Base-by-base conservation (phyloP, 108 stramenopile species). In the Fistulifera solaris region DNA sequence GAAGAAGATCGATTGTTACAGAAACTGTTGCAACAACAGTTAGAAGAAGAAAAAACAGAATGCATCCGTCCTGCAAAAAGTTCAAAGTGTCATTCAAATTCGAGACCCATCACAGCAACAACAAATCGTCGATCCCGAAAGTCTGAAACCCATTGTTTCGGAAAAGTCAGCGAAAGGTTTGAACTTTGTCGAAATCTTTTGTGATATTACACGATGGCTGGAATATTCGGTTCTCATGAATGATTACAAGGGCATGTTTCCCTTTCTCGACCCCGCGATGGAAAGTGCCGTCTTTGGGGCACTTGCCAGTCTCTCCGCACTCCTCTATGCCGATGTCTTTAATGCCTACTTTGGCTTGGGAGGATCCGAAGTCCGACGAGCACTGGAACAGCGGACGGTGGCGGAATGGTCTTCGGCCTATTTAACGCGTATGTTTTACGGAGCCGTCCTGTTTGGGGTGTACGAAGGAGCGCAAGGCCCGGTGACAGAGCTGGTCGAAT, bases 121-220 rank as follows among this genome's bases (percentile, higher is more conserved):
- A 31, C 49, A 27, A 58, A 44, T 40, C 18, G 40, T 40, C 5
- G 40, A 0, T 12, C n/a, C 13, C 38, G 27, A 24, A 15, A 19
- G 11, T 19, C 27, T 52, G 11, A 19, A 52, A 13, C 65, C 42
- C 13, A 35, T 18, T 16, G 24, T 23, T 47, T 40, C 48, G 25
- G 22, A 61, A 6, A 52, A 54, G 3, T 28, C 17, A 11, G 12
- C 27, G 5, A 6, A 14, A 40, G 28, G 21, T 10, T 55, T 31
- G 44, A 28, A 82, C 49, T 59, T 70, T 43, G 66, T 82, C 11
- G 87, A 89, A 61, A 53, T 85, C 24, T 80, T 89, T 74, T 65
- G 80, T 1, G 87, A 89, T 48, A 53, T 85, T 12, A 83, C 70
- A 28, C 71, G 77, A 61, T 89, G 87, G 87, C 70, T 89, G 14